Conservation (phyloP, 306 rosid genomes). For the Geum urbanum region DNA sequence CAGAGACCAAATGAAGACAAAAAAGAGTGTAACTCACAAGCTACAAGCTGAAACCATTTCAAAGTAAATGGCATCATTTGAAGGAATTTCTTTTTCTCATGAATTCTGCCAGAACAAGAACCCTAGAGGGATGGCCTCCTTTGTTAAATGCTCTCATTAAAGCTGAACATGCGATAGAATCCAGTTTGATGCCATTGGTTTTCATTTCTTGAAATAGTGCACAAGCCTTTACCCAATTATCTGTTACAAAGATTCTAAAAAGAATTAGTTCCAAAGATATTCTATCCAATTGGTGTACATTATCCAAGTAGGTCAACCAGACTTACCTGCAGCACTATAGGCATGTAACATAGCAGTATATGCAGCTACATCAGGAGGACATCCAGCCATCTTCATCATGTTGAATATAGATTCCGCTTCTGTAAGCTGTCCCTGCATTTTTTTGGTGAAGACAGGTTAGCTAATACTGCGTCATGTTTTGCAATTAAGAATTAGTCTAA, state of each 20-base stretch:
- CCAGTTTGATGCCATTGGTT: constrained; percentile 50
- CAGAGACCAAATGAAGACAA: background rate
- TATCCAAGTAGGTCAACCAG: constrained; percentile 22
- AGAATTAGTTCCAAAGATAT: constrained; percentile 18
- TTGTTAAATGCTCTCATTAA: constrained; percentile 81
- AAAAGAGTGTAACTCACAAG: constrained; percentile 49
- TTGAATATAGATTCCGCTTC: constrained; percentile 77
- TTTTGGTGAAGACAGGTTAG: constrained; percentile 17
- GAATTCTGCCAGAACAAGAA: constrained; percentile 58
- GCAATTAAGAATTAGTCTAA: constrained; percentile 15
- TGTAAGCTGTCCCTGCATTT: constrained; percentile 53
- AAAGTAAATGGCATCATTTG: constrained; percentile 65
- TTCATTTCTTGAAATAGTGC: constrained; percentile 78
- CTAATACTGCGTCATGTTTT: constrained; percentile 4
- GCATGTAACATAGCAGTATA: constrained; percentile 87
- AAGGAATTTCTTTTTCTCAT: constrained; percentile 80
- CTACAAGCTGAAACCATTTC: constrained; percentile 94
- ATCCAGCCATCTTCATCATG: constrained; percentile 60
- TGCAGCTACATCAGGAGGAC: constrained; percentile 64
- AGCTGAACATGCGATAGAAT: constrained; percentile 75
- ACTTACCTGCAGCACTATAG: constrained; percentile 61
- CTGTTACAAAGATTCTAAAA: constrained; percentile 40
- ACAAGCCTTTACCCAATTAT: constrained; percentile 72
- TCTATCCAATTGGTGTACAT: constrained; percentile 16
- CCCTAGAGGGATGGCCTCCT: constrained; percentile 79